Evolutionary conservation across 148 eudicot genomes (phyloP).

Genomic region (Diospyros lotus): DNA sequence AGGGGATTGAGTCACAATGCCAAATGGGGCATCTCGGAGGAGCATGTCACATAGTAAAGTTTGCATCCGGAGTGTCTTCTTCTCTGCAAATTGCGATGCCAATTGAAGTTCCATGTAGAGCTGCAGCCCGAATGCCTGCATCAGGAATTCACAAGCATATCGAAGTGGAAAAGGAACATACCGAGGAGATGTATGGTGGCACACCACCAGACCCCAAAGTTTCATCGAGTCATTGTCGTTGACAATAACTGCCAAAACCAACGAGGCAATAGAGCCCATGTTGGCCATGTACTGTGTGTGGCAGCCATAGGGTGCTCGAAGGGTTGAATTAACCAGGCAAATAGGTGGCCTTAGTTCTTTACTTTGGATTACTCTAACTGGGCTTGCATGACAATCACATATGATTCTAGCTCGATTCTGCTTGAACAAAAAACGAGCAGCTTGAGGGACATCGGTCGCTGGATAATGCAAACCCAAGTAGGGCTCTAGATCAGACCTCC

Average conservation of each 20-base stretch:
- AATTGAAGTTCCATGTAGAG: conserved; percentile 40
- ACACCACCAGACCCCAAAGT: conserved; percentile 42
- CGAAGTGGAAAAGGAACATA: conserved; percentile 32
- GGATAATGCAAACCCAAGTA: conserved; percentile 44
- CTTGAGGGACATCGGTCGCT: conserved; percentile 47
- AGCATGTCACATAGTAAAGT: conserved; percentile 44
- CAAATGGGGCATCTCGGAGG: conserved; percentile 33
- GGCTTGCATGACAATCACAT: conserved; percentile 24
- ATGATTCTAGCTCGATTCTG: conserved; percentile 39
- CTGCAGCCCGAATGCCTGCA: conserved; percentile 40
- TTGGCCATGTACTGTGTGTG: conserved; percentile 38
- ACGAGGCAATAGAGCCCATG: conserved; percentile 36
- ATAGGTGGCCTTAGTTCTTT: conserved; percentile 30
- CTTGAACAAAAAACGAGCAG: conserved; percentile 40
- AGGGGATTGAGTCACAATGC: conserved; percentile 39
- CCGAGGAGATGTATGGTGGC: conserved; percentile 40
- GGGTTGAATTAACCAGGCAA: conserved; percentile 38
- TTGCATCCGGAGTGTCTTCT: conserved; percentile 28
- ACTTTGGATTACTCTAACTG: conserved; percentile 29
- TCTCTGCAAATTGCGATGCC: conserved; percentile 32
- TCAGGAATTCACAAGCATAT: conserved; percentile 37
- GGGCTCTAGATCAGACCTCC: conserved; percentile 36
- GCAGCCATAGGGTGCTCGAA: conserved; percentile 35
- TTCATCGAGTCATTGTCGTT: conserved; percentile 18
- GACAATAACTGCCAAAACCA: conserved; percentile 32